Evolutionary conservation across 2,329 filamentous ascomycete genomes (phyloP), one percentile per base, ranked within the genome.

Genomic region (Penicillium crustosum): DNA sequence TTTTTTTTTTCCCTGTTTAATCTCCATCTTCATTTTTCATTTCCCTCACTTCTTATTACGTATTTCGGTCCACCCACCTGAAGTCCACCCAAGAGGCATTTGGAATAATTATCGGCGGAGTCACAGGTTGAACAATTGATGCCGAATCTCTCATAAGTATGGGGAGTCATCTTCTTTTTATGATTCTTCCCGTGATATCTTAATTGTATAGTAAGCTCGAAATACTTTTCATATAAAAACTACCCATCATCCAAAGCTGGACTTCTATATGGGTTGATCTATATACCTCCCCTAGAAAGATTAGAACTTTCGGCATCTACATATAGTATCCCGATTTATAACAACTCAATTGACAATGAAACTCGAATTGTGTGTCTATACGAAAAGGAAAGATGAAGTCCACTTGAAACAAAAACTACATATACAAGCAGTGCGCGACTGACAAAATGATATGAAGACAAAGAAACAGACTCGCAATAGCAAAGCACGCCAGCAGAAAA

Each of bases 51-150:
- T 44, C 3, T 44, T 13, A 9, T 39, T 45, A 25, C 43, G 13
- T 19, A 45, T 23, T 41, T 48, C 55, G 48, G 47, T 59, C 55
- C 50, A 61, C 49, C 49, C 56, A n/a, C n/a, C n/a, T n/a, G n/a
- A 53, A 60, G n/a, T 59, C 55, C 50, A 61, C 49, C 45, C 58
- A 53, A 59, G n/a, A 35, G 8, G 53, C 58, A 65, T 60, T 50
- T 63, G 42, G 50, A 41, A 43, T 58, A 53, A 55, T 60, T 41
- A 49, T 59, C 49, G 48, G 52, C 42, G 60, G 62, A 63, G 61
- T 67, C 58, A 51, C 53, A 51, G 58, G 55, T 53, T 49, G 57
- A 57, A 54, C 39, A 49, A 60, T 50, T 54, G 35, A 61, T 51
- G 52, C 35, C 45, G 48, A 23, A 59, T 62, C 49, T 56, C 48